Conservation (phyloP, 331 rosid species). For the Prunus yedoensis region DNA sequence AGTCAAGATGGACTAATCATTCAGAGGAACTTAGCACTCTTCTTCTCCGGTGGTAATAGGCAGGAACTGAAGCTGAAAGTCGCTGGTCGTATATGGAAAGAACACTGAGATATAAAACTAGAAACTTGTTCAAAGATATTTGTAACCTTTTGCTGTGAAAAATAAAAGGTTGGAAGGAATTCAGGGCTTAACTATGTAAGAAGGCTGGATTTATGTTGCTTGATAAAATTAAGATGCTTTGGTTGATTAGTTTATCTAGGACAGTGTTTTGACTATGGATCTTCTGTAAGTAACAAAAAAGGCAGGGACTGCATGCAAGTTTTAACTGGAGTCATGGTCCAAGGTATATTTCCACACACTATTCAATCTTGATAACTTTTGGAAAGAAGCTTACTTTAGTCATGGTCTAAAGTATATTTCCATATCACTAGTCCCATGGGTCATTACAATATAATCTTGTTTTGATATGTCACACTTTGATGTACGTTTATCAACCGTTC, state of each 20-base stretch:
- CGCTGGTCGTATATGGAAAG: conserved; percentile 55
- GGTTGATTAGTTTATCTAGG: not conserved
- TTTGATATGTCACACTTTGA: too few species aligned
- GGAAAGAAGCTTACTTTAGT: too few species aligned
- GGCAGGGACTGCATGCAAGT: not conserved
- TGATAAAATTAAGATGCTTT: conserved; percentile 6
- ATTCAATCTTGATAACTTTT: too few species aligned
- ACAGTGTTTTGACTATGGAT: not conserved
- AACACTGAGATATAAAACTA: conserved; percentile 20
- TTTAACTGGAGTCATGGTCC: not conserved
- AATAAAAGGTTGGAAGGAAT: conserved; percentile 13
- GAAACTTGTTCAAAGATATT: not conserved
- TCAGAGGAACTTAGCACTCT: conserved; percentile 51
- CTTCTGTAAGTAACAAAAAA: not conserved
- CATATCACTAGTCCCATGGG: too few species aligned
- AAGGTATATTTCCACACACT: too few species aligned
- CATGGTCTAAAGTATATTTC: too few species aligned
- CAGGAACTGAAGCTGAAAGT: conserved; percentile 55
- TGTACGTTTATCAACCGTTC: not conserved
- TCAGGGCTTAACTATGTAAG: conserved; percentile 4
- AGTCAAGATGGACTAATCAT: conserved; percentile 55
- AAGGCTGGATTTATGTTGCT: conserved; percentile 8
- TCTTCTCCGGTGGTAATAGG: conserved; percentile 43
- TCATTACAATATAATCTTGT: too few species aligned
- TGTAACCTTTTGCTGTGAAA: conserved; percentile 10